Percentiles rank a stretch among this genome's conserved stretches.
Conservation (phyloP, 768 basidiomycete genomes). For the Gyrodon lividus region DNA sequence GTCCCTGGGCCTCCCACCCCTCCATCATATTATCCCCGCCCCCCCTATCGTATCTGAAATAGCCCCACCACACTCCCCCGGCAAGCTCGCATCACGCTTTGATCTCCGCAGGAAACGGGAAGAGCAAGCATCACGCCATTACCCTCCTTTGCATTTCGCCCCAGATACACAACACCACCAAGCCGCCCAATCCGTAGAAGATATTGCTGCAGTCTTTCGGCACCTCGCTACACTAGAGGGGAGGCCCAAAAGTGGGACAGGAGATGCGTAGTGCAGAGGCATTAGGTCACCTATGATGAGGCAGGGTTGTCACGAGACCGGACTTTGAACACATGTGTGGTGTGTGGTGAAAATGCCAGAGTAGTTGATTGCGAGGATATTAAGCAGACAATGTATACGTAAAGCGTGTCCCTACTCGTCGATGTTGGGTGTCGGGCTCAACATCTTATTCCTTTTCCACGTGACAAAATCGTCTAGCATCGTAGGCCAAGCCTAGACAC, state of each 20-base stretch:
- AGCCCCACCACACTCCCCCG: not conserved
- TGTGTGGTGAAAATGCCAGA: constrained; percentile 11
- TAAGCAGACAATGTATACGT: constrained; percentile 14
- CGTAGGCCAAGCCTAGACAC: constrained; percentile 76
- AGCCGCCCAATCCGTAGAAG: constrained; percentile 2
- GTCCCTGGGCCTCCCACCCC: constrained; percentile 30
- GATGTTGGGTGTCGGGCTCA: not conserved
- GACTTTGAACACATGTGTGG: not conserved
- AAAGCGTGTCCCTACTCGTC: constrained; percentile 7
- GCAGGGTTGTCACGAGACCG: not conserved
- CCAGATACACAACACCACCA: too few species aligned
- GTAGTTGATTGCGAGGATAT: constrained; percentile 8
- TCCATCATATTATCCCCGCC: constrained; percentile 13
- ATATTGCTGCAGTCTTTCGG: constrained; percentile 3
- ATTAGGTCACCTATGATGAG: not conserved
- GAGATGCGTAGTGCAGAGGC: not conserved
- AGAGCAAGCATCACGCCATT: constrained; percentile 10
- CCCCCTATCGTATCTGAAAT: not conserved
- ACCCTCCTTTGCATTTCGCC: constrained; percentile 24
- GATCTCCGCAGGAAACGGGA: constrained; percentile 20
- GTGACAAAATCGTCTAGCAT: constrained; percentile 75
- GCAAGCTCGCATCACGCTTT: constrained; percentile 21
- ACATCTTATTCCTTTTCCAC: constrained; percentile 49
- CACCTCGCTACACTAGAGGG: constrained; percentile 4
- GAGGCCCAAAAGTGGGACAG: not conserved